Evolutionary conservation across 441 rosid genomes (phyloP).

Genomic region (Erysimum cheiri): DNA sequence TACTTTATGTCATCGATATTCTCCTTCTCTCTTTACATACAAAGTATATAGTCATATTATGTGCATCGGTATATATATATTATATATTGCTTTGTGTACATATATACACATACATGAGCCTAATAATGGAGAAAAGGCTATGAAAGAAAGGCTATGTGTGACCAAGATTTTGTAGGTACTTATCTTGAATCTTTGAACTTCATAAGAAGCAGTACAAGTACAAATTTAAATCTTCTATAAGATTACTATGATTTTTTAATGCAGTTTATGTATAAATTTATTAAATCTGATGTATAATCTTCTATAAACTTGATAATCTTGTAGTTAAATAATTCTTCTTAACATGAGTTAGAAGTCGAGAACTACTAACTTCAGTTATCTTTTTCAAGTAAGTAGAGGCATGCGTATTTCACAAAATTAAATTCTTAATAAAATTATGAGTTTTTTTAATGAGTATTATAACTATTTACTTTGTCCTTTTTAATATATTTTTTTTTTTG

Average conservation of each 20-base stretch:
- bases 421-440: not conserved
- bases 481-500: not conserved
- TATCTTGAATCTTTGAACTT: constrained; percentile 44
- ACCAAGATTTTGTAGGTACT: constrained; percentile 44
- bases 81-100: constrained; percentile 14
- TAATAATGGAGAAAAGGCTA: constrained; percentile 43
- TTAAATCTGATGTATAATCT: not conserved
- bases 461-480: not conserved
- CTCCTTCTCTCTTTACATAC: constrained; percentile 35
- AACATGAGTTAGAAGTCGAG: constrained; percentile 7
- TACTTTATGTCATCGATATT: constrained; percentile 45
- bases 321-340: constrained; percentile 1
- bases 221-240: constrained; percentile 24
- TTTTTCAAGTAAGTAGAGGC: constrained; percentile 4
- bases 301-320: not conserved
- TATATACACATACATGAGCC: constrained; percentile 35
- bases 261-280: not conserved
- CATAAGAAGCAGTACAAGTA: constrained; percentile 35
- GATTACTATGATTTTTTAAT: not conserved
- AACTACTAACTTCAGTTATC: not conserved
- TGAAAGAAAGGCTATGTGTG: constrained; percentile 45
- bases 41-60: constrained; percentile 6
- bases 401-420: not conserved
- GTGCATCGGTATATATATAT: constrained; percentile 1
- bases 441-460: not conserved